Base-by-base conservation (phyloP, 352 stramenopile genomes). In the Pythium pyrilobum region DNA sequence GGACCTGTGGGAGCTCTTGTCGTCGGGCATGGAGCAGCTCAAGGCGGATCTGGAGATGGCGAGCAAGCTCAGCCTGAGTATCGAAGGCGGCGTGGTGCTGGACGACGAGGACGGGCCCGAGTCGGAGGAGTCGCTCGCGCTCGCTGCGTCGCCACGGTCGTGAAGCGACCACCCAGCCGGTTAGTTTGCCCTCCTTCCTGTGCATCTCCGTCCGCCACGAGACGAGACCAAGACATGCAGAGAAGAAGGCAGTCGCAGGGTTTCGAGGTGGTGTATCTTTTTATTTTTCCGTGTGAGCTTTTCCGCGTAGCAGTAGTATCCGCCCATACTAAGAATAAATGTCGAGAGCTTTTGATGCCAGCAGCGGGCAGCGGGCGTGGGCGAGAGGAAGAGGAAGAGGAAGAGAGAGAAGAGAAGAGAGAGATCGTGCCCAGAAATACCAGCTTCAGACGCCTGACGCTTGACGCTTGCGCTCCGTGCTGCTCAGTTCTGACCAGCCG, bases 1-100 rank as follows among this genome's bases (percentile, higher is more conserved):
- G 0, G 83, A 95, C 58, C 59, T 95, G 23, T 95, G 84, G 84
- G 81, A 95, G 52, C 54, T 95, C 39, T 52, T 95, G 31, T 89
- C 80, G 15, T 88, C 75, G 1, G 84, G 84, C n/a, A 92, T 95
- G 84, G 84, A 95, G 59, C 84, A 95, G 67, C 72, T 95, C 12
- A 92, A 95, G 68, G 80, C 81, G 20, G 84, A 95, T 44, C 43
- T 95, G 44, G 81, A 95, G 62, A 69, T 95, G 42, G 81, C 84
- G 8, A 92, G 81, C 69, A 92, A 92, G 64, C 91, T 92, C 53
- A 81, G 81, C 8, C 77, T 77, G 21, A 94, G 82, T 60, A 90
- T 94, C 51, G 83, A 94, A 36, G 52, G 52, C 40, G 47, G 59
- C 20, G 67, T 61, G 36, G 57, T 58, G 38, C 18, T 73, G 18